phyloP scores from a whole-genome alignment of 768 basidiomycete species.

The Auricularia cornea region DNA sequence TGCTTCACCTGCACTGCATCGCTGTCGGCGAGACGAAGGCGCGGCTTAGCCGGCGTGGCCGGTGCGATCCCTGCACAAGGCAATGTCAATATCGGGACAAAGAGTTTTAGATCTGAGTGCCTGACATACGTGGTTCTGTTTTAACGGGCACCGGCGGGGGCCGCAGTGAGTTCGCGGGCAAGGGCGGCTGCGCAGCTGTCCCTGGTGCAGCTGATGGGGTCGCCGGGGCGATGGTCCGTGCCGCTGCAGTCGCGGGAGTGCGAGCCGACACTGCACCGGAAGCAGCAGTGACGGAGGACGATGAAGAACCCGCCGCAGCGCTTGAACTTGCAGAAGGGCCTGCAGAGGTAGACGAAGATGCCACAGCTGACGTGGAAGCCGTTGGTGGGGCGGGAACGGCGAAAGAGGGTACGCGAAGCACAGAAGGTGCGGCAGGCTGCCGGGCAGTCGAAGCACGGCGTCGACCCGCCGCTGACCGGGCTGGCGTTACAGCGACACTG shows the following conservation, averaged over 20 bases:
- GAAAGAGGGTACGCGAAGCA: background rate
- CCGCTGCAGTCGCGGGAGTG: background rate
- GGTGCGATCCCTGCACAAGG: background rate
- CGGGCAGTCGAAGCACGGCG: background rate
- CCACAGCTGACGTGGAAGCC: too few relatives aligned
- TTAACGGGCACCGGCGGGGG: background rate
- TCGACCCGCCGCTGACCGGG: background rate
- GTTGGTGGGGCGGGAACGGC: background rate
- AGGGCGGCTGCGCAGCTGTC: background rate
- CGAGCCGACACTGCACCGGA: background rate
- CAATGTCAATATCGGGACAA: background rate
- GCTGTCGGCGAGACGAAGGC: background rate
- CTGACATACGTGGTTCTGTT: background rate
- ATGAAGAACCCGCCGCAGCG: background rate
- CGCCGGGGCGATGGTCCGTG: background rate
- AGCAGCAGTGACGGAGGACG: background rate
- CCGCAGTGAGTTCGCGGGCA: background rate
- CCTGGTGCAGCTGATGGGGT: too few relatives aligned
- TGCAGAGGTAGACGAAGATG: background rate
- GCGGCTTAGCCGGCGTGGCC: background rate
- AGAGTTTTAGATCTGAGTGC: background rate
- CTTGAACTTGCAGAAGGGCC: background rate
- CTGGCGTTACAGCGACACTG: background rate
- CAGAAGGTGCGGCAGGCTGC: background rate
- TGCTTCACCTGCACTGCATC: background rate